These are phyloP conservation scores for Coemansia sp. DNA, from an alignment of 192 early-diverging fungal species.

Conservation along the genomic window DNA sequence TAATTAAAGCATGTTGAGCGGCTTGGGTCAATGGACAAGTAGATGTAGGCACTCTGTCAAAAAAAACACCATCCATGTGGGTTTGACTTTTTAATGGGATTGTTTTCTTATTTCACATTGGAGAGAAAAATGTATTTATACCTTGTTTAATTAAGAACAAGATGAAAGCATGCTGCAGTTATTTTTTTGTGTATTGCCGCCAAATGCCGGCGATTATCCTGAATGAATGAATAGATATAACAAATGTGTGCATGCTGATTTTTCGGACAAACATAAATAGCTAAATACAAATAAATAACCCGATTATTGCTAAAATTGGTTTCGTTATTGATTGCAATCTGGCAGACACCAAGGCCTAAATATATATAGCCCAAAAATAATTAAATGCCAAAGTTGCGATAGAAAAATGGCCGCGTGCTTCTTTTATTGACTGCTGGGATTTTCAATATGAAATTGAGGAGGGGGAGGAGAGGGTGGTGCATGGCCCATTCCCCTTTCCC, in stretches of 20 bases:
- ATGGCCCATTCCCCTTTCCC: not conserved
- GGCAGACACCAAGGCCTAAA: not conserved
- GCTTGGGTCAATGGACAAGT: constrained; percentile 1
- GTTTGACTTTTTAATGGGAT: not conserved
- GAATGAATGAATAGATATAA: not conserved
- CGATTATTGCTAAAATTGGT: not conserved
- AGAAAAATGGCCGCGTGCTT: not conserved
- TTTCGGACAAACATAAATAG: not conserved
- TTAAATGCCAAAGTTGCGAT: not conserved
- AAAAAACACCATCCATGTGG: not conserved
- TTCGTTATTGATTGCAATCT: not conserved
- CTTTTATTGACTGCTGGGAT: not conserved
- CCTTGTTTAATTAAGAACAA: not conserved
- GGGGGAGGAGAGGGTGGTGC: not conserved
- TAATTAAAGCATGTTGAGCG: constrained; percentile 6
- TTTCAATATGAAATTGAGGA: constrained; percentile 2
- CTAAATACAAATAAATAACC: not conserved
- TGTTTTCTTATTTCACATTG: not conserved
- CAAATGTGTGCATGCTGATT: not conserved
- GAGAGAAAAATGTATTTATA: not conserved
- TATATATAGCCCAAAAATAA: not conserved
- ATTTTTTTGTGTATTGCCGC: not conserved
- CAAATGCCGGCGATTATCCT: not conserved
- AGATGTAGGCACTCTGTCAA: not conserved
- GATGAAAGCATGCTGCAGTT: not conserved